These are phyloP conservation scores for Annulohypoxylon moriforme DNA, from an alignment of 495 filamentous ascomycete species.

Conservation along the genomic window DNA sequence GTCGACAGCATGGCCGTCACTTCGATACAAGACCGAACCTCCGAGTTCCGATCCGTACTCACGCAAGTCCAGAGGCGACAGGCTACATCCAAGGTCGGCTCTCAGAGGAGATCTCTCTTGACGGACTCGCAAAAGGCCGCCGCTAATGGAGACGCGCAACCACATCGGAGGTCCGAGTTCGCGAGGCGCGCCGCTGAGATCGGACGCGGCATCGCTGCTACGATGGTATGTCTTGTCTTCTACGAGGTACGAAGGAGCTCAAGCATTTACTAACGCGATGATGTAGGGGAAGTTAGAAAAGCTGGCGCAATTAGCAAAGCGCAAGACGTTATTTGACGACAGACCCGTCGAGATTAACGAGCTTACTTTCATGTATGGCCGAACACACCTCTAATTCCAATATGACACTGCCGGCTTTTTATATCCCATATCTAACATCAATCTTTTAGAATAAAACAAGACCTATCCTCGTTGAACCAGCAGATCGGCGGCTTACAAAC, in stretches of 20 bases:
- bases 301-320: constrained; percentile 90
- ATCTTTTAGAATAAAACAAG: constrained; percentile 89
- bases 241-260: background rate
- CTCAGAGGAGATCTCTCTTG: constrained; percentile 84
- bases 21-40: constrained; percentile 95
- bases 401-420: no score
- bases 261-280: background rate
- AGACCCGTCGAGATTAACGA: constrained; percentile 96
- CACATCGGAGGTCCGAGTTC: constrained; percentile 74
- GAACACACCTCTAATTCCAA: no score
- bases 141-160: constrained; percentile 71
- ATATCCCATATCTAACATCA: constrained; percentile 20
- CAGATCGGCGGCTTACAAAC: constrained; percentile 85
- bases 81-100: constrained; percentile 73
- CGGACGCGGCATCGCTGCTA: constrained; percentile 86
- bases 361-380: constrained; percentile 69
- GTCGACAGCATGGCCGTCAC: constrained; percentile 60
- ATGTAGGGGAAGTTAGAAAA: constrained; percentile 81
- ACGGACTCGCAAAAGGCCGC: constrained; percentile 75
- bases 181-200: constrained; percentile 90
- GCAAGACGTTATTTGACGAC: constrained; percentile 97
- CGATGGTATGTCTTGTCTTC: constrained; percentile 64
- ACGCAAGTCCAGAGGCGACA: constrained; percentile 81
- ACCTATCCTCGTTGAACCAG: constrained; percentile 86
- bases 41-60: constrained; percentile 92